These are phyloP conservation scores for Cyclotella kingstonii DNA, from an alignment of 108 stramenopile genomes.

Conservation along the genomic window DNA sequence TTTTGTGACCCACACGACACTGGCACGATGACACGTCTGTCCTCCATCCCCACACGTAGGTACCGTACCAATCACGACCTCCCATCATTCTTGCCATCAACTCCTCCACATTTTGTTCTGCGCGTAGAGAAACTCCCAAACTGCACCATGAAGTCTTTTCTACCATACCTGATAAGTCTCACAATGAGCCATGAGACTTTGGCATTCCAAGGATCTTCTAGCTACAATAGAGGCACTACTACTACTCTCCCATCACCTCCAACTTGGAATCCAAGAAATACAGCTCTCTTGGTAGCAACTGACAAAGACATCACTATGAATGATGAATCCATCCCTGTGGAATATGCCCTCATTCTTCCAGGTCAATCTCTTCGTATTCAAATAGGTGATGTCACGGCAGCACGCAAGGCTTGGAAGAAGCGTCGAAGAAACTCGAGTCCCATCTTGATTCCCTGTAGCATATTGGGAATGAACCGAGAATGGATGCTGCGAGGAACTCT, in stretches of 20 bases:
- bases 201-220: background rate
- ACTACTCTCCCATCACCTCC: background rate
- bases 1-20: too few relatives aligned
- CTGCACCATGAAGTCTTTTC: background rate
- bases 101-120: too few relatives aligned
- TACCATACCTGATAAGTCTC: background rate
- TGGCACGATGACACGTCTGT: too few relatives aligned
- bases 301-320: background rate
- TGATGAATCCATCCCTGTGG: background rate
- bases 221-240: background rate
- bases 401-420: conserved; percentile 90
- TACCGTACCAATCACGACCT: too few relatives aligned
- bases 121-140: too few relatives aligned
- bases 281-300: background rate
- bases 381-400: conserved; percentile 68
- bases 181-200: background rate
- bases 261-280: too few relatives aligned
- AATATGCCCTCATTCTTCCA: conserved; percentile 41
- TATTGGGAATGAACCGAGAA: conserved; percentile 63
- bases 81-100: too few relatives aligned
- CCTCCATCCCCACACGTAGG: too few relatives aligned
- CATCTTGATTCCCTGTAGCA: conserved; percentile 72
- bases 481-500: conserved; percentile 73
- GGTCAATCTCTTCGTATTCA: conserved; percentile 68
- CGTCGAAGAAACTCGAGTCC: conserved; percentile 79